phyloP scores from a whole-genome alignment of 371 early-diverging fungal genomes.

The Rhizopus sp. region DNA sequence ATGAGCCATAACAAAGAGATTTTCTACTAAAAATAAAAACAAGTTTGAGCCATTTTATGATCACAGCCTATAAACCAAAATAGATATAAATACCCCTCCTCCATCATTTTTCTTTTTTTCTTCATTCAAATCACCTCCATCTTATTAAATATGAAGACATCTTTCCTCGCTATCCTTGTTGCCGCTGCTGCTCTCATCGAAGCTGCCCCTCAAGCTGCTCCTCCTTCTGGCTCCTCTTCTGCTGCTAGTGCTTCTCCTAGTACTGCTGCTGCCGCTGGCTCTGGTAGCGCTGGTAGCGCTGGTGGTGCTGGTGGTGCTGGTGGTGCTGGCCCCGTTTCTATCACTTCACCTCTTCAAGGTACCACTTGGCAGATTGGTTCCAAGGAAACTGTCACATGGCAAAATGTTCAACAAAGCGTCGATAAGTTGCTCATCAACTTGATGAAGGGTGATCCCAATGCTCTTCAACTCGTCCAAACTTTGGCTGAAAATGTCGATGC shows the following conservation, averaged over 20 bases:
- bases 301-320: constrained; percentile 7
- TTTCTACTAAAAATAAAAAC: not conserved
- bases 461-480: constrained; percentile 39
- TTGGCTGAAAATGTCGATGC: constrained; percentile 38
- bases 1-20: constrained; percentile 1
- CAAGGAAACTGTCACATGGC: constrained; percentile 44
- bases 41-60: not conserved
- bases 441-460: constrained; percentile 46
- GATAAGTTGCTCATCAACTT: constrained; percentile 39
- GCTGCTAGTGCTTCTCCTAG: constrained; percentile 6
- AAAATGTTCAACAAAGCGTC: constrained; percentile 32
- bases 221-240: constrained; percentile 6
- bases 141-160: constrained; percentile 6
- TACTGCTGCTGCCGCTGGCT: constrained; percentile 6
- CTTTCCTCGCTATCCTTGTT: constrained; percentile 13
- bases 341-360: constrained; percentile 39
- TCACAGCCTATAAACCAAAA: not conserved
- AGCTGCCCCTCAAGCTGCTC: constrained; percentile 21
- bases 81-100: constrained; percentile 1
- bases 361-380: constrained; percentile 45
- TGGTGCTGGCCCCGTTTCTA: constrained; percentile 30
- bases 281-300: constrained; percentile 9
- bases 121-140: not conserved
- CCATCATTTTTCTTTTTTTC: constrained; percentile 6
- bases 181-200: constrained; percentile 26